These are phyloP conservation scores for Xylaria sp. DNA, from an alignment of 495 filamentous ascomycete genomes.

Conservation along the genomic window DNA sequence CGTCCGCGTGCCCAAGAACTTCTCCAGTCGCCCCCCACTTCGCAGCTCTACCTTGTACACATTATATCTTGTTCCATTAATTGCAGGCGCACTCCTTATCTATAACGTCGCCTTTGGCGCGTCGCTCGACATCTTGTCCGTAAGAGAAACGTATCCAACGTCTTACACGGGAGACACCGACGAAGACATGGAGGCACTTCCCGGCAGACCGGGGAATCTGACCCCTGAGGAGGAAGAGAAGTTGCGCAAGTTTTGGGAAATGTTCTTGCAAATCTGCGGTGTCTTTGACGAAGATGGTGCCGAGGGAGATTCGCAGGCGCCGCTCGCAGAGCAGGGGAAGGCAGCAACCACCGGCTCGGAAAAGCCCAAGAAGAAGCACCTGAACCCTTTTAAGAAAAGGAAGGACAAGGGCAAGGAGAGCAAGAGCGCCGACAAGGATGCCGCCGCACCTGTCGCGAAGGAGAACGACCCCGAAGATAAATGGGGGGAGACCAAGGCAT, in stretches of 20 bases:
- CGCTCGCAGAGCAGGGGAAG: constrained; percentile 32
- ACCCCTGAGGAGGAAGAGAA: constrained; percentile 89
- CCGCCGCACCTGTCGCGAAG: constrained; percentile 45
- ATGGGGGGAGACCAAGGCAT: constrained; percentile 88
- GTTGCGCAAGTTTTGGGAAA: constrained; percentile 84
- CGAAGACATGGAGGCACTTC: constrained; percentile 55
- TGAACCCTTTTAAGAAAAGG: constrained; percentile 65
- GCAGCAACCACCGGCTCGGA: constrained; percentile 49
- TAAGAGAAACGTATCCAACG: not conserved
- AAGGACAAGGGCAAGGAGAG: constrained; percentile 53
- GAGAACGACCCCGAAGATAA: constrained; percentile 80
- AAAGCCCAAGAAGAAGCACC: constrained; percentile 70
- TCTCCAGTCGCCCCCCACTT: constrained; percentile 15
- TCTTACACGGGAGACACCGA: not conserved
- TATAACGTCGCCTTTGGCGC: constrained; percentile 19
- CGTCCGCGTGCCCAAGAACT: not conserved
- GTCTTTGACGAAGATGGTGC: constrained; percentile 53
- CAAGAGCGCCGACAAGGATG: constrained; percentile 57
- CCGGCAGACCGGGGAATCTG: constrained; percentile 85
- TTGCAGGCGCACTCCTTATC: constrained; percentile 13
- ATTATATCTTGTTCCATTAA: constrained; percentile 18
- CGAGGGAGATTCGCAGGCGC: constrained; percentile 35
- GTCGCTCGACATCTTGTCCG: not conserved
- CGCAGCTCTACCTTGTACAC: constrained; percentile 19
- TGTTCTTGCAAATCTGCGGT: constrained; percentile 80